Evolutionary conservation across 805 yeast genomes (phyloP).

Genomic region (Candida pini): DNA sequence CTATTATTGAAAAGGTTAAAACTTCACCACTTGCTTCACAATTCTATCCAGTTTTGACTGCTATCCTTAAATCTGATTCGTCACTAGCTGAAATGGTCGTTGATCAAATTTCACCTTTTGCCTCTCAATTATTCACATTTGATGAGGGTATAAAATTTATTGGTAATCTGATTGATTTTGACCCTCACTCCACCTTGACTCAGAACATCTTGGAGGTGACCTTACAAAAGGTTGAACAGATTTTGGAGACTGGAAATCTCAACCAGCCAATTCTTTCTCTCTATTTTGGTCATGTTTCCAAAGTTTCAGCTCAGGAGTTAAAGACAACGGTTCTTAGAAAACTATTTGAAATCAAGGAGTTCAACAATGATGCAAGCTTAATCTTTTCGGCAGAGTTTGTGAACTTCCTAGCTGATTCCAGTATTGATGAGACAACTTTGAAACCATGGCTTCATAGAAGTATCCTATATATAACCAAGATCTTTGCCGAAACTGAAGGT

Average conservation of each 20-base stretch:
- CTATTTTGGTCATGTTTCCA: too few relatives aligned
- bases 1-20: too few relatives aligned
- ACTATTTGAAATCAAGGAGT: constrained; percentile 3
- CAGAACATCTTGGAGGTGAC: too few relatives aligned
- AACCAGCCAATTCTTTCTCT: too few relatives aligned
- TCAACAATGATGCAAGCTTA: constrained; percentile 25
- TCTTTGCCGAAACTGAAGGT: constrained; percentile 45
- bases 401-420: constrained; percentile 4
- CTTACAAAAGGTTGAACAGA: background rate
- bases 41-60: too few relatives aligned
- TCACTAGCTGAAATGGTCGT: background rate
- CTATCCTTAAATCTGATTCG: background rate
- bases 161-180: too few relatives aligned
- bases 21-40: too few relatives aligned
- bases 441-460: constrained; percentile 53
- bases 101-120: background rate
- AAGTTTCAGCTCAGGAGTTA: background rate
- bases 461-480: constrained; percentile 55
- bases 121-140: background rate
- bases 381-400: constrained; percentile 25
- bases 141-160: too few relatives aligned
- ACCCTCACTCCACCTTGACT: too few relatives aligned
- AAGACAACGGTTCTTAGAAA: background rate
- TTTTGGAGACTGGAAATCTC: background rate
- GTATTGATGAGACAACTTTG: constrained; percentile 24